Base-by-base conservation (phyloP, 805 yeast species). In the Teunomyces lycoperdinae region DNA sequence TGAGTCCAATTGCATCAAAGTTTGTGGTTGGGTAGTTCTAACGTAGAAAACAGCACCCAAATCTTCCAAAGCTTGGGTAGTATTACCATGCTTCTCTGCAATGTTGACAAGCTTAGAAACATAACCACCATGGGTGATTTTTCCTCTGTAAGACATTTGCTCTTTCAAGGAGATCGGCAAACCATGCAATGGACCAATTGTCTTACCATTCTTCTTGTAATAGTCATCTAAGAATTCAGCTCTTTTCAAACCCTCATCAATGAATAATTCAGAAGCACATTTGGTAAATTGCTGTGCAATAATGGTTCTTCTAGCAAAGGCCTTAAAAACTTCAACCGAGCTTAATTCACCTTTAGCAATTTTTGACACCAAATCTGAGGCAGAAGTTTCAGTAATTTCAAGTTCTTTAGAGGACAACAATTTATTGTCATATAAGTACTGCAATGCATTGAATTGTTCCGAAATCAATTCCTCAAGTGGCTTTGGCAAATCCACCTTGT, bases 21-120 rank as follows among this genome's bases (percentile, higher is more conserved):
- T 71, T 60, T 83, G 89, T 4, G 89, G 89, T 62, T 83, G 80
- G 48, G 81, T 77, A 7, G 90, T 83, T 61, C 89, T 74, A 40
- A 80, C 80, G 58, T 77, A 83, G 53, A 81, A 77, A 16, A 83
- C 79, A 30, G 85, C 86, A 42, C 88, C 43, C 28, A 79, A 64
- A 27, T 72, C 67, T 49, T 66, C 70, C 56, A 81, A 62, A 14
- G 76, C 69, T 51, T 77, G 71, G n/a, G 75, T 63, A 9, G 81
- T 74, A 29, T 66, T 65, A 6, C 82, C 75, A 55, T 78, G 79
- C 42, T 70, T 72, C 5, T 58, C 58, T 9, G 83, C 70, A 14
- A 80, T 64, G 55, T 77, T 70, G 45, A 74, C 77, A 39, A 81
- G 61, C 63, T 68, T 58, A 2, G 76, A 76, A 40, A 81, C 87